Base-by-base conservation (phyloP, 2,329 filamentous ascomycete genomes). In the Fusarium staphyleae region DNA sequence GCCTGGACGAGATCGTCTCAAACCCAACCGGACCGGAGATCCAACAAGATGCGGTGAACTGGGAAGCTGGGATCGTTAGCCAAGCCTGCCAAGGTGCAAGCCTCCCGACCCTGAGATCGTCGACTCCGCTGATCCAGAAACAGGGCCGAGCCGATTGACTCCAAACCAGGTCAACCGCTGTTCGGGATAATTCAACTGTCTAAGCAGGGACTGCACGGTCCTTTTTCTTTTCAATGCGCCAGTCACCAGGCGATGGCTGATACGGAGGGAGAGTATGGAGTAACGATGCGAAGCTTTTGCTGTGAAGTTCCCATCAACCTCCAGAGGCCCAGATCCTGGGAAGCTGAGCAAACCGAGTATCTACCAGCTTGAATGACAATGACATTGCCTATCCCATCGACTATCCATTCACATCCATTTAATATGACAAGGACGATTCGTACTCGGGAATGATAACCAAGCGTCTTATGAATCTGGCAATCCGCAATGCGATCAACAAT, bases 31-130 rank as follows among this genome's bases (percentile, higher is more conserved):
- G 57, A 37, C 56, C 60, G 47, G 59, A 32, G 40, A 32, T 49
- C 32, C 33, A 40, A 48, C 42, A 65, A 57, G 26, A 56, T 67
- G 63, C 65, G 63, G 65, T 67, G 65, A 67, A 55, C 46, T 33
- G 45, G 30, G 43, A n/a, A n/a, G n/a, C n/a, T n/a, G n/a, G n/a
- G n/a, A n/a, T n/a, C 19, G 6, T 6, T 6, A 22, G 6, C 28
- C 28, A 29, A 29, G 28, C 24, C 6, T 28, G 28, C 28, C 12
- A 29, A 13, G 35, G 15, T 47, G 24, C 26, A 56, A 48, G n/a
- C 33, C 29, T 41, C 22, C 48, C n/a, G 35, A 35, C 15, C 22
- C 41, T 29, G 19, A 37, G 34, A 40, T 52, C 41, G 28, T 41
- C 22, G 19, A 19, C 30, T 39, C 48, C 32, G 15, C 19, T 29